Percentiles rank a stretch among this genome's conserved stretches.
Conservation (phyloP, 2,329 filamentous ascomycete genomes). For the Aspergillus candidus region DNA sequence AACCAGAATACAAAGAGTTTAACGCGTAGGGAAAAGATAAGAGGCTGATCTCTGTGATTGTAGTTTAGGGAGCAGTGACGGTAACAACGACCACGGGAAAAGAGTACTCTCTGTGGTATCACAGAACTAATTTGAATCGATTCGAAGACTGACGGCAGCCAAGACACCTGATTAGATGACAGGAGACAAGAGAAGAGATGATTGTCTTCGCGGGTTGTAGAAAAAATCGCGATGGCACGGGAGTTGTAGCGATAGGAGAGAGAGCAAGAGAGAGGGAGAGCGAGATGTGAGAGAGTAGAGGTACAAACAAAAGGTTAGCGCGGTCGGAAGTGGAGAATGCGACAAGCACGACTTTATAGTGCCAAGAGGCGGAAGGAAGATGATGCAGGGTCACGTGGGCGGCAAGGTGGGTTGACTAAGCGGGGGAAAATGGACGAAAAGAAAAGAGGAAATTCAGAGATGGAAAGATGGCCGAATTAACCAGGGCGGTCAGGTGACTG, state of each 20-base stretch:
- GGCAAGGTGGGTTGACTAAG: constrained; percentile 22
- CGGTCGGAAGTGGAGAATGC: constrained; percentile 35
- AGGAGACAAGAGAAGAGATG: constrained; percentile 17
- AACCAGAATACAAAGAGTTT: constrained; percentile 23
- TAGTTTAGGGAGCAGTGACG: constrained; percentile 18
- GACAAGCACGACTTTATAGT: constrained; percentile 38
- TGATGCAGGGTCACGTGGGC: constrained; percentile 32
- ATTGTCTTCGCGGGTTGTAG: constrained; percentile 9
- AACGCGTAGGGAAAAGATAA: constrained; percentile 16
- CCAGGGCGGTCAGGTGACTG: constrained; percentile 14
- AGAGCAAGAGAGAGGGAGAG: constrained; percentile 20
- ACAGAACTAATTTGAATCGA: constrained; percentile 25
- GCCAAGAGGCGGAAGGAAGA: constrained; percentile 34
- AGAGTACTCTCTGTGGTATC: constrained; percentile 29
- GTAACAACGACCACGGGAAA: constrained; percentile 28
- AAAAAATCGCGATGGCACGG: constrained; percentile 14
- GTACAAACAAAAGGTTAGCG: constrained; percentile 13
- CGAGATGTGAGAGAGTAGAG: constrained; percentile 10
- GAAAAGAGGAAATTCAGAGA: constrained; percentile 8
- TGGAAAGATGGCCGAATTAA: constrained; percentile 6
- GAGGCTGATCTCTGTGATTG: constrained; percentile 20
- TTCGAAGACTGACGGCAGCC: constrained; percentile 19
- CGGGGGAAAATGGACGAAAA: constrained; percentile 7
- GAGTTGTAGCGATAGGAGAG: constrained; percentile 13
- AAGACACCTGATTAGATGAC: constrained; percentile 23